These are phyloP conservation scores for Podospora bellae-mahoneyi DNA, from an alignment of 495 filamentous ascomycete species.

Conservation along the genomic window DNA sequence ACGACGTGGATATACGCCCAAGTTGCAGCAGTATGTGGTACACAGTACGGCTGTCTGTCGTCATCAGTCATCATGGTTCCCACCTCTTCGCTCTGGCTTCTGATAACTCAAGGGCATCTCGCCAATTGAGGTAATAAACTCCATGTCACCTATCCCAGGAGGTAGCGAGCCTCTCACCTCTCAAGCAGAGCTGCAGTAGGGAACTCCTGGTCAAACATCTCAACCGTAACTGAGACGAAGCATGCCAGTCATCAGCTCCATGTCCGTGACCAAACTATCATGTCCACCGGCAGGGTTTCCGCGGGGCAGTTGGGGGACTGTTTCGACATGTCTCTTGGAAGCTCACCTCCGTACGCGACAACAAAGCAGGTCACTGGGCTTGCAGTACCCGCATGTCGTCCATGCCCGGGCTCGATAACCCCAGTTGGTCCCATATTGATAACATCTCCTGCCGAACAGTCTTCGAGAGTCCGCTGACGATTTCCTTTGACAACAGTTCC, in stretches of 20 bases:
- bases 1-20: background rate
- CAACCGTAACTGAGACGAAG: background rate
- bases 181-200: background rate
- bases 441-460: background rate
- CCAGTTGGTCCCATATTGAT: background rate
- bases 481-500: background rate
- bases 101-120: background rate
- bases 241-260: background rate
- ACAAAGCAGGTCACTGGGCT: background rate
- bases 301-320: background rate
- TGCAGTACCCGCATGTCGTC: constrained; percentile 7
- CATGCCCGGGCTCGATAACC: background rate
- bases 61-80: constrained; percentile 5
- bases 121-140: background rate
- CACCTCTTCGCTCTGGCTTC: background rate
- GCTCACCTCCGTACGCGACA: background rate
- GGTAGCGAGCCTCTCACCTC: background rate
- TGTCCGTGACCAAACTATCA: background rate
- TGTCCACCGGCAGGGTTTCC: background rate
- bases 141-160: background rate
- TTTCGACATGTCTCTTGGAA: background rate
- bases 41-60: background rate
- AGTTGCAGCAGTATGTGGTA: background rate
- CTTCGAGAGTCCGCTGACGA: background rate
- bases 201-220: background rate